These are phyloP conservation scores for Ganoderma lucidum DNA, from an alignment of 1,284 basidiomycete species.

Conservation along the genomic window DNA sequence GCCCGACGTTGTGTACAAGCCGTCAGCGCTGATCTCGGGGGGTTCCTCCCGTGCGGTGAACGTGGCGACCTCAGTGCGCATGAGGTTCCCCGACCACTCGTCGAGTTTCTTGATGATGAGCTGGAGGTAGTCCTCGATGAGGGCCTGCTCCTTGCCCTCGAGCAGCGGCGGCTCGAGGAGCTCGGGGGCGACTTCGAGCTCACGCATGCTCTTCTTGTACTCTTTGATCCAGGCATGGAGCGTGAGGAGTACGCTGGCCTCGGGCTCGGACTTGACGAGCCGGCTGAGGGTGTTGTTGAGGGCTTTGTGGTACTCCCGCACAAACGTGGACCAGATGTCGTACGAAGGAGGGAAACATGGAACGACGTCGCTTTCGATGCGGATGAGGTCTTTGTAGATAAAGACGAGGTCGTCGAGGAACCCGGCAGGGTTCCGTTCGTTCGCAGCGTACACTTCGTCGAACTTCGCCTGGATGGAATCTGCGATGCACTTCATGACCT, in stretches of 20 bases:
- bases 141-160: conserved; percentile 91
- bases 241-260: conserved; percentile 86
- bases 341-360: conserved; percentile 94
- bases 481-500: conserved; percentile 84
- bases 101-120: conserved; percentile 96
- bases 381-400: conserved; percentile 95
- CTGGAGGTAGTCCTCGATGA: conserved; percentile 96
- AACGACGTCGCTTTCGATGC: conserved; percentile 87
- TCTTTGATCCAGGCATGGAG: conserved; percentile 96
- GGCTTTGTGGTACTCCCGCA: conserved; percentile 94
- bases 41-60: conserved; percentile 87
- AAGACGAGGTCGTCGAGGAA: conserved; percentile 88
- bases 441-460: conserved; percentile 70
- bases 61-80: conserved; percentile 89
- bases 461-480: conserved; percentile 83
- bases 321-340: conserved; percentile 85
- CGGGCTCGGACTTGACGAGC: conserved; percentile 81
- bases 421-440: conserved; percentile 68
- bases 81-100: conserved; percentile 96
- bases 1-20: conserved; percentile 91
- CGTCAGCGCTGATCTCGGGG: conserved; percentile 90
- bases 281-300: conserved; percentile 81
- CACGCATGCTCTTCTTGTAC: conserved; percentile 95
- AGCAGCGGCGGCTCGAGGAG: conserved; percentile 90
- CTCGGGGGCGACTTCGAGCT: conserved; percentile 84